Evolutionary conservation across 2,329 filamentous ascomycete genomes (phyloP), one percentile per base, ranked within the genome.

Genomic region (Falciphora oryzae): DNA sequence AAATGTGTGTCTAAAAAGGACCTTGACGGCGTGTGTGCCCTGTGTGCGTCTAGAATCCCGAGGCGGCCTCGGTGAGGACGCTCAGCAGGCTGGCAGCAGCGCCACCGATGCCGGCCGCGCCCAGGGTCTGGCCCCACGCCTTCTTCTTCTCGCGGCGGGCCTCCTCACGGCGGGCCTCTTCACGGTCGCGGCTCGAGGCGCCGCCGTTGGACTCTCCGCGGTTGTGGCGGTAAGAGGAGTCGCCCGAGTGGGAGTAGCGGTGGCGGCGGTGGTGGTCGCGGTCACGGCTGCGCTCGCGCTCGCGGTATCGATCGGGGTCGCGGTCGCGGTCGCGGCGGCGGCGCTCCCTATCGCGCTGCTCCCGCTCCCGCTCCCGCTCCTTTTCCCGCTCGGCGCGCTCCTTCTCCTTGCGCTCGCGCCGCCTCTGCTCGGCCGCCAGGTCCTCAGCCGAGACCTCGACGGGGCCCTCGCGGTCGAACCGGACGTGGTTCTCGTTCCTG

Each of bases 61-160:
- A 69, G 8, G 84, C 84, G 31, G 85, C 85, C 71, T 88, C 84
- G 4, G 82, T 80, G 38, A 88, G 73, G 1, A 87, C 84, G 64
- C 81, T 82, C 59, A 88, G 70, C 66, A 88, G 73, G 63, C 83
- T 86, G 3, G 81, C 84, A 0, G 86, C 85, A 0, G 85, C 85
- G 13, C 85, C 84, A 4, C 85, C 85, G 35, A 89, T 83, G 1
- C 85, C 82, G 6, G 84, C 85, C 0, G 83, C 84, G 2, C 81
- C 80, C 4, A 87, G 76, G 22, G 84, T 81, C 67, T 85, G 83
- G 61, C 81, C 81, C 73, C 81, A 81, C 16, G 75, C 76, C 69
- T 78, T 81, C 71, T 77, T 81, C 69, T 74, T 78, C n/a, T 72
- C 72, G 1, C 71, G 65, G 3, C 75, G 75, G 7, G 78, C 75